These are phyloP conservation scores for Pseudozyma sp. DNA, from an alignment of 1,284 basidiomycete genomes.

Conservation along the genomic window DNA sequence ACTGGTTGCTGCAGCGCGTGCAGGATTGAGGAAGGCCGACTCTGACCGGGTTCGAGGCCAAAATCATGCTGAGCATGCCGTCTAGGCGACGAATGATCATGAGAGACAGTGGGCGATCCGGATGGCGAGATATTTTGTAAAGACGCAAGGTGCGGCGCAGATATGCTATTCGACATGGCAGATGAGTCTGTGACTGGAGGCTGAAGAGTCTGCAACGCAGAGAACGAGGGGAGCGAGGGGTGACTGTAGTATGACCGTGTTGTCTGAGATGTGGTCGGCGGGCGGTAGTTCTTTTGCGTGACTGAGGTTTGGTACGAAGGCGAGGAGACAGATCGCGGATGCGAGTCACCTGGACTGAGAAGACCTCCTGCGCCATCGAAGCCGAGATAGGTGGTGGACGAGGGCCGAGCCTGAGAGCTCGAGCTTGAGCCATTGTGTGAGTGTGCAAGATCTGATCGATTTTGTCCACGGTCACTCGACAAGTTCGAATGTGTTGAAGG, in stretches of 20 bases:
- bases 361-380: conserved; percentile 47
- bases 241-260: conserved; percentile 25
- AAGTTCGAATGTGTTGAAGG: conserved; percentile 4
- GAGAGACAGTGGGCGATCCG: background rate
- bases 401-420: conserved; percentile 20
- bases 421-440: conserved; percentile 5
- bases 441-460: conserved; percentile 1
- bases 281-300: conserved; percentile 10
- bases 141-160: conserved; percentile 7
- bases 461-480: conserved; percentile 7
- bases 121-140: background rate
- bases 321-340: conserved; percentile 19
- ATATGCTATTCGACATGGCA: background rate
- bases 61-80: conserved; percentile 4
- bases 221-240: conserved; percentile 14
- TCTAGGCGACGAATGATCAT: background rate
- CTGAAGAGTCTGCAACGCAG: conserved; percentile 10
- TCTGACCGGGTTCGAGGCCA: conserved; percentile 33
- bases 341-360: conserved; percentile 36
- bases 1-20: conserved; percentile 21
- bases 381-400: conserved; percentile 44
- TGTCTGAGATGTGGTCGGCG: conserved; percentile 20
- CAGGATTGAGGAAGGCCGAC: conserved; percentile 31
- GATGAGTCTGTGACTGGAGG: background rate
- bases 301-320: conserved; percentile 5